Evolutionary conservation across 495 filamentous ascomycete genomes (phyloP), one percentile per base, ranked within the genome.

Genomic region (Annulohypoxylon moriforme): DNA sequence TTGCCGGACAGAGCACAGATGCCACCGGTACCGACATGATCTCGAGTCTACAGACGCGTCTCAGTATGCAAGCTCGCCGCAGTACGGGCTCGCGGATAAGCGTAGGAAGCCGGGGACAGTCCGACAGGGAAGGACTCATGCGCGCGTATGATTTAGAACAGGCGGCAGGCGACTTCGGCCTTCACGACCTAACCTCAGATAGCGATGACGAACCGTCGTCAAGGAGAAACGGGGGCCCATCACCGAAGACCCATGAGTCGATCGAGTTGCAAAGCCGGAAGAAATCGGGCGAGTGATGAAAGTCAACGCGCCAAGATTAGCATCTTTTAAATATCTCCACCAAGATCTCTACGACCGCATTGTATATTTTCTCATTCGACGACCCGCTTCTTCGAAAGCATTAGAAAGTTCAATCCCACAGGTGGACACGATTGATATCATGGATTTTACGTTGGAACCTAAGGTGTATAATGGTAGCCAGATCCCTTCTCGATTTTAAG

Each of bases 21-120:
- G 92, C 89, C 27, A 91, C 94, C 14, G 96, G 95, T 14, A 97
- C 94, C 20, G 96, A 99, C 76, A 93, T 90, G 65, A 89, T 99
- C 68, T 90, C 92, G n/a, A 91, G 92, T 69, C 86, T 94, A 65
- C 91, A 94, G 73, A 98, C 96, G 16, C 88, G 96, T 61, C 87
- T 92, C 53, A 94, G 92, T 70, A 98, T 99, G 96, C 96, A 99
- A 75, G 83, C 91, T 36, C 85, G 94, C 59, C 85, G 96, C 49
- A 82, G 80, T 46, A 78, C 82, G 22, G 82, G 80, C 18, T 77
- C 79, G 24, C 79, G 85, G 40, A 69, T 81, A 60, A 93, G 90
- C 79, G 81, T 82, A 46, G 85, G 86, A 69, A 90, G 91, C 72
- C 84, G 85, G 53, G 84, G 85, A 11, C 85, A 83, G 53, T 85